Evolutionary conservation across 495 filamentous ascomycete species (phyloP).

Genomic region (Penicillium antarcticum): DNA sequence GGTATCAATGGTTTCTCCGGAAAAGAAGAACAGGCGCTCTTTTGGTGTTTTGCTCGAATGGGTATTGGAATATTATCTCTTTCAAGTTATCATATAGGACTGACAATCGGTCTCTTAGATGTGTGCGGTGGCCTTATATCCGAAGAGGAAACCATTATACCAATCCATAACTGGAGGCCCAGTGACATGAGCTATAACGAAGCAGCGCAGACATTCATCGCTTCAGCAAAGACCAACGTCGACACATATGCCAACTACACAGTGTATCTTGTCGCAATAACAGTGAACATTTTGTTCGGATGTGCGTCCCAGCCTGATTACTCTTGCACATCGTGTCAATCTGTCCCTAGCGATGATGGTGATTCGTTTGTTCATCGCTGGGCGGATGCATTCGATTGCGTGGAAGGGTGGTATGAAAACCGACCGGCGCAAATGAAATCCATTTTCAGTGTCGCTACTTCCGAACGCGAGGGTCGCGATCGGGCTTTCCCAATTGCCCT

Average conservation of each 20-base stretch:
- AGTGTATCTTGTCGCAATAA: constrained; percentile 40
- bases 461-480: constrained; percentile 9
- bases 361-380: constrained; percentile 27
- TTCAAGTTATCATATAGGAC: neutral
- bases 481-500: constrained; percentile 34
- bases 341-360: constrained; percentile 18
- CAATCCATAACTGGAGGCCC: constrained; percentile 32
- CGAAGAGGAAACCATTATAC: constrained; percentile 36
- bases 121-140: constrained; percentile 45
- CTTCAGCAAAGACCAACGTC: constrained; percentile 23
- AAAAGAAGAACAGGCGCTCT: constrained; percentile 40
- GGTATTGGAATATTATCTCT: constrained; percentile 17
- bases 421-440: constrained; percentile 39
- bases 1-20: constrained; percentile 39
- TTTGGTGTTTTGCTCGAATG: constrained; percentile 49
- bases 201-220: constrained; percentile 24
- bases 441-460: constrained; percentile 22
- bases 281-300: constrained; percentile 33
- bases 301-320: constrained; percentile 7
- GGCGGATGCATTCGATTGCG: constrained; percentile 30
- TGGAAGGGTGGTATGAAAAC: constrained; percentile 37
- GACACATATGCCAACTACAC: constrained; percentile 42
- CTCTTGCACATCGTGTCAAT: constrained; percentile 17
- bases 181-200: constrained; percentile 23
- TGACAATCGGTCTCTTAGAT: constrained; percentile 11